Base-by-base conservation (phyloP, 2,329 filamentous ascomycete genomes). In the Cadophora luteo-olivacea region DNA sequence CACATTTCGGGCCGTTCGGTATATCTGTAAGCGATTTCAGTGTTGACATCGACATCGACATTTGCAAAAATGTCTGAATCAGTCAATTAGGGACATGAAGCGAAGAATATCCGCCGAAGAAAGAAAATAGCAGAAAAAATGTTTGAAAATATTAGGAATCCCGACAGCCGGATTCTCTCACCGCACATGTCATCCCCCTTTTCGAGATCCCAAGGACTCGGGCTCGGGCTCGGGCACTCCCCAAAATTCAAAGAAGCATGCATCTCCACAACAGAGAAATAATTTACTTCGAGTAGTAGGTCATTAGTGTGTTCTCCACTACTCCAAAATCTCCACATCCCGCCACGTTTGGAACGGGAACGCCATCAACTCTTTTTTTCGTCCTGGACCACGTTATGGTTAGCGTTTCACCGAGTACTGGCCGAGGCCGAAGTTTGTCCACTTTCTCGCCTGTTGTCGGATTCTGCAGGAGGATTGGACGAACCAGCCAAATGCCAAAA, bases 371-470 rank as follows among this genome's bases (percentile, higher is more conserved):
- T 33, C 3, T 29, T 24, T 29, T 22, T 45, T 14, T 45, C 16
- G 41, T 11, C 52, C 33, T 33, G 52, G 54, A 38, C 19, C 16
- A 33, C 12, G 25, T 55, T 55, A 8, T 12, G 6, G 22, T 58
- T 58, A 38, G 11, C 19, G 7, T 58, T 36, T 58, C 55, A 38
- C 55, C 55, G 55, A 58, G 55, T 58, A 33, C 55, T 24, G 29
- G 55, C 55, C 55, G 55, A 58, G n/a, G 55, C 19, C 45, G 19
- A 49, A 49, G 45, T 49, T 14, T 33, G 55, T 58, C 55, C 55
- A 58, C 54, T 36, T 58, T 38, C 36, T 36, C 29, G 29, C 29
- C 29, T 29, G 29, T 29, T 29, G 29, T 29, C 29, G 29, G 29
- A 29, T 11, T 57, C 32, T 57, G 41, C 41, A n/a, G 16, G 12